phyloP scores from a whole-genome alignment of 176 grass and related monocot species.

The Zoysia japonica region DNA sequence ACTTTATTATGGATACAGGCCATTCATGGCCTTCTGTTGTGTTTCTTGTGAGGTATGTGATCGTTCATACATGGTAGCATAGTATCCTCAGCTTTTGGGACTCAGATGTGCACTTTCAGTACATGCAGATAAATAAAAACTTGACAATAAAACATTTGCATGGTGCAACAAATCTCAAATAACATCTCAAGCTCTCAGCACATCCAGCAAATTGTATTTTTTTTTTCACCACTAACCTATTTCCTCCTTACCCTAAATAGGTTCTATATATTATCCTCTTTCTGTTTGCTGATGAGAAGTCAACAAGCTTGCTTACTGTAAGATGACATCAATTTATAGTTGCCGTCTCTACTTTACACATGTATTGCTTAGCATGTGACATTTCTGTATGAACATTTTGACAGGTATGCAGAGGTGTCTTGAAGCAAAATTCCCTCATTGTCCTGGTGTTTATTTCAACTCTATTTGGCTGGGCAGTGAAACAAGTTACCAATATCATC shows the following conservation, averaged over 20 bases:
- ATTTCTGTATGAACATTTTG: slow-evolving; percentile 23
- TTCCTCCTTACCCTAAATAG: slow-evolving; percentile 38
- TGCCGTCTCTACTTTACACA: neutral
- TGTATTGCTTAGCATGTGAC: slow-evolving; percentile 10
- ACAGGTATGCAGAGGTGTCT: slow-evolving; percentile 54
- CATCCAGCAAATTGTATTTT: neutral
- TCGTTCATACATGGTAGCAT: neutral
- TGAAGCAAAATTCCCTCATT: slow-evolving; percentile 55
- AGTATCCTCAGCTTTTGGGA: neutral
- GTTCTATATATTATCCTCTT: slow-evolving; percentile 92
- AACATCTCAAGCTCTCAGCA: neutral
- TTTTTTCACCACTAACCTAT: slow-evolving; percentile 12
- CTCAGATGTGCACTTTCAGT: neutral
- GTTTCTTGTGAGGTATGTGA: slow-evolving; percentile 84
- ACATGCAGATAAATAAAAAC: neutral
- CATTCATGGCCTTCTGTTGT: slow-evolving; percentile 97
- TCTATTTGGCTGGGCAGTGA: slow-evolving; percentile 74
- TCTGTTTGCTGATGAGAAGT: slow-evolving; percentile 67
- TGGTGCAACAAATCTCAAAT: neutral
- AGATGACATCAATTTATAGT: slow-evolving; percentile 36
- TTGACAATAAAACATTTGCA: neutral
- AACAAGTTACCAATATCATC: slow-evolving; percentile 86
- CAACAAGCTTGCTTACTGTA: slow-evolving; percentile 64
- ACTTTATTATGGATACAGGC: slow-evolving; percentile 77
- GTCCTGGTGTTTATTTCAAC: slow-evolving; percentile 61